phyloP scores from a whole-genome alignment of 1,284 basidiomycete genomes.

The Puccinia hordei region DNA sequence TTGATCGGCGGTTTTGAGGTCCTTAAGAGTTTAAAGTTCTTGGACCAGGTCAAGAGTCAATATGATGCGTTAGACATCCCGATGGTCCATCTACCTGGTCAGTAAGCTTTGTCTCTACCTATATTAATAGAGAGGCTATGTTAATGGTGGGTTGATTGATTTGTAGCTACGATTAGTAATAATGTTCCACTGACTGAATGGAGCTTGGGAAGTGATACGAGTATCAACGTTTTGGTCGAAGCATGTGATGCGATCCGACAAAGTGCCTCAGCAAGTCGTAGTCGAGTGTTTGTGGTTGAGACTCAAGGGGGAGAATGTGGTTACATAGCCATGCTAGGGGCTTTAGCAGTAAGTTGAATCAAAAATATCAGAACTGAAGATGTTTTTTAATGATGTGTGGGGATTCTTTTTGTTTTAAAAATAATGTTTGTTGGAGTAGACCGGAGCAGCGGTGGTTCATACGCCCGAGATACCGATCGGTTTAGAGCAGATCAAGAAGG shows the following conservation, averaged over 20 bases:
- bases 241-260: conserved; percentile 98
- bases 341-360: conserved; percentile 73
- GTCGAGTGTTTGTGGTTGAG: conserved; percentile 95
- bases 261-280: conserved; percentile 89
- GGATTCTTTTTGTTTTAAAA: no score
- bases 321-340: conserved; percentile 92
- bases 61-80: conserved; percentile 93
- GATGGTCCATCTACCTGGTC: conserved; percentile 77
- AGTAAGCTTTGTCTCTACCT: background rate
- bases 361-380: background rate
- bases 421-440: conserved; percentile 63
- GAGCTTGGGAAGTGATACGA: conserved; percentile 91
- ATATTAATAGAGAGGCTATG: no score
- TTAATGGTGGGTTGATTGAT: background rate
- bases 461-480: conserved; percentile 88
- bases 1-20: conserved; percentile 97
- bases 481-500: conserved; percentile 76
- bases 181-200: conserved; percentile 97
- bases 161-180: conserved; percentile 84
- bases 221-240: conserved; percentile 92
- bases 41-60: conserved; percentile 76
- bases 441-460: conserved; percentile 88
- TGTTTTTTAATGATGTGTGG: background rate
- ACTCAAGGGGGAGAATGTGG: conserved; percentile 96
- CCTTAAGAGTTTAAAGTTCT: conserved; percentile 74